phyloP scores from a whole-genome alignment of 2,329 filamentous ascomycete genomes.

The Clonostachys rhizophaga region DNA sequence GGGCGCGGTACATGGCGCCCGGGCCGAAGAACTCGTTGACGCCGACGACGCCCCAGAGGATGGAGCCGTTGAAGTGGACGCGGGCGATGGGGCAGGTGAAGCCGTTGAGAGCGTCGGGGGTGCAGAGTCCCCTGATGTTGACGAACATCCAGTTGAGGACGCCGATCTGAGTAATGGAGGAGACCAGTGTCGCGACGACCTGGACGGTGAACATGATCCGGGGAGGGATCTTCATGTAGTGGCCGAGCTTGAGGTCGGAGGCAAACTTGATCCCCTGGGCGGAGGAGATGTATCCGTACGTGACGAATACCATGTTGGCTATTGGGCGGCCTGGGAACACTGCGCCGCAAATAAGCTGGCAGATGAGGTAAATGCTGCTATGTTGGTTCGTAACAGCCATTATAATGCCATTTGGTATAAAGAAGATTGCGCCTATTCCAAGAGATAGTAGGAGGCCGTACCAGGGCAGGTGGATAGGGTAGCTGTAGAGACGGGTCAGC shows the following conservation, averaged over 20 bases:
- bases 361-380: constrained; percentile 81
- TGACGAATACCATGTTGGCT: constrained; percentile 91
- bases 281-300: constrained; percentile 85
- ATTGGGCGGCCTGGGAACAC: constrained; percentile 82
- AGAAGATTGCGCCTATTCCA: constrained; percentile 72
- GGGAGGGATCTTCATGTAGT: constrained; percentile 85
- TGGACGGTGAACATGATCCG: constrained; percentile 76
- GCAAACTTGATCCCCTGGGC: constrained; percentile 88
- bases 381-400: constrained; percentile 93
- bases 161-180: constrained; percentile 74
- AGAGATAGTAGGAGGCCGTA: constrained; percentile 79
- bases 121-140: constrained; percentile 74
- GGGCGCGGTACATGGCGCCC: constrained; percentile 66
- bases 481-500: constrained; percentile 37
- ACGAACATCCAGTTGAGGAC: constrained; percentile 89
- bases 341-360: constrained; percentile 77
- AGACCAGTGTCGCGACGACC: constrained; percentile 70
- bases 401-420: constrained; percentile 87
- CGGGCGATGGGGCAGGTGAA: constrained; percentile 85
- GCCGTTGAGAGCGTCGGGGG: constrained; percentile 73
- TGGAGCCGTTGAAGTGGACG: constrained; percentile 86
- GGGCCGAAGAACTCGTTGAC: constrained; percentile 78
- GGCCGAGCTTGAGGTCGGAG: constrained; percentile 79
- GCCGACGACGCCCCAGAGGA: constrained; percentile 86
- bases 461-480: constrained; percentile 80